phyloP scores from a whole-genome alignment of 2,329 filamentous ascomycete genomes.

The Diaporthe sp. region DNA sequence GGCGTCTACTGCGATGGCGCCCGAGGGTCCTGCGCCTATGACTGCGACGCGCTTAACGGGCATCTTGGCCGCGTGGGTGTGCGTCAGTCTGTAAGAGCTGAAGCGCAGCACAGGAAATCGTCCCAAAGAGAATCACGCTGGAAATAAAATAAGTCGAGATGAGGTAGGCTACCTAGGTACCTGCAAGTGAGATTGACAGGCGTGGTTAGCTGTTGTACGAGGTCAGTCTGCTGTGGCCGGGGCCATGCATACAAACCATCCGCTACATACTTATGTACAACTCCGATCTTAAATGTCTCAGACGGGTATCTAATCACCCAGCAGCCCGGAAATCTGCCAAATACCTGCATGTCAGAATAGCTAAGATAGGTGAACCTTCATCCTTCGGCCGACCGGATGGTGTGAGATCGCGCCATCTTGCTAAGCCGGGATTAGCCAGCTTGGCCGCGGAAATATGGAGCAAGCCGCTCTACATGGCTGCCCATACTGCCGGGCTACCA shows the following conservation, averaged over 20 bases:
- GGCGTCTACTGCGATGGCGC: constrained; percentile 70
- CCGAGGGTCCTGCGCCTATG: constrained; percentile 70
- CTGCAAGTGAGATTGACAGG: neutral
- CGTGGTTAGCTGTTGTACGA: neutral
- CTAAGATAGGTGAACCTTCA: neutral
- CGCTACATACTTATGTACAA: neutral
- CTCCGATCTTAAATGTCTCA: neutral
- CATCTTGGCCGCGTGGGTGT: neutral
- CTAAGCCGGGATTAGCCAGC: constrained; percentile 27
- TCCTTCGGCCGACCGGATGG: constrained; percentile 24
- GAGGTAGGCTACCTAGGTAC: neutral
- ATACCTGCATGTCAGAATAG: neutral
- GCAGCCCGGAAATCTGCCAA: neutral
- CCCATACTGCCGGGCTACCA: neutral
- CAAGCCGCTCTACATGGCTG: neutral
- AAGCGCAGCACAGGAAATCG: too few species aligned
- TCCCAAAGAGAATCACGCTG: neutral
- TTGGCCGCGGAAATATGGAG: constrained; percentile 8
- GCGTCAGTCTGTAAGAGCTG: neutral
- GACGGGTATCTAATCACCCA: neutral
- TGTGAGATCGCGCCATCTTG: constrained; percentile 34
- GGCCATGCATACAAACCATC: neutral
- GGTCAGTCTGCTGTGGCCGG: neutral
- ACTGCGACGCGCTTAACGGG: constrained; percentile 60
- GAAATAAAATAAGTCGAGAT: neutral